These are phyloP conservation scores for Suhomyces kunorum DNA, from an alignment of 1,139 yeast species.

Conservation along the genomic window DNA sequence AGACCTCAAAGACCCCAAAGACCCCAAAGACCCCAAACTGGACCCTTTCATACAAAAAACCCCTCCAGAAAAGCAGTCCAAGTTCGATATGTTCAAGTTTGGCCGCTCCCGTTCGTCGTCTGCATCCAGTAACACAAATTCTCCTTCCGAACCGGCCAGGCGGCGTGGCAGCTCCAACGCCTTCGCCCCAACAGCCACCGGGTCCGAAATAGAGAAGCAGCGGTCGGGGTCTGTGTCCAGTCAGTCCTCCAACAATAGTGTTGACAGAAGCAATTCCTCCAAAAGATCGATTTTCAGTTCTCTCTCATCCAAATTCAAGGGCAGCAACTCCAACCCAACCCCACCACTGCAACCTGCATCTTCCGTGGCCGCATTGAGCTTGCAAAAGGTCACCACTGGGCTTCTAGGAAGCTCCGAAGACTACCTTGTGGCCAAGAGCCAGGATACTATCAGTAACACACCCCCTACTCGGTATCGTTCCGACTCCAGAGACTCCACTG, in stretches of 20 bases:
- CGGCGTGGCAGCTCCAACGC: constrained; percentile 23
- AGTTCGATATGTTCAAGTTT: constrained; percentile 27
- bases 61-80: constrained; percentile 19
- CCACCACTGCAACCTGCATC: constrained; percentile 3
- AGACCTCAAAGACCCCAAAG: constrained; percentile 4
- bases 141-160: constrained; percentile 5
- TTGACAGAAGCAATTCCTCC: constrained; percentile 28
- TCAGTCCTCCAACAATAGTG: constrained; percentile 19
- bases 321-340: constrained; percentile 11
- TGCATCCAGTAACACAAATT: constrained; percentile 20
- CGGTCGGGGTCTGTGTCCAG: constrained; percentile 7
- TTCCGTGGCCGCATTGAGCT: background rate
- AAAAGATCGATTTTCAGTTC: constrained; percentile 50
- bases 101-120: constrained; percentile 33
- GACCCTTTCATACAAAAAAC: constrained; percentile 4
- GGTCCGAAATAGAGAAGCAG: background rate
- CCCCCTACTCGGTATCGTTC: constrained; percentile 15
- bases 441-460: background rate
- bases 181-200: background rate
- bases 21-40: constrained; percentile 5
- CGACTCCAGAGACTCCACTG: constrained; percentile 3
- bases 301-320: constrained; percentile 56
- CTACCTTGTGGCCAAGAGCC: background rate
- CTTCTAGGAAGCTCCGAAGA: constrained; percentile 7
- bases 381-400: constrained; percentile 7